Percentiles rank a stretch among this genome's conserved stretches.
These are phyloP conservation scores for Oryza longistaminata DNA, from an alignment of 176 grass and related monocot species.

Conservation along the genomic window DNA sequence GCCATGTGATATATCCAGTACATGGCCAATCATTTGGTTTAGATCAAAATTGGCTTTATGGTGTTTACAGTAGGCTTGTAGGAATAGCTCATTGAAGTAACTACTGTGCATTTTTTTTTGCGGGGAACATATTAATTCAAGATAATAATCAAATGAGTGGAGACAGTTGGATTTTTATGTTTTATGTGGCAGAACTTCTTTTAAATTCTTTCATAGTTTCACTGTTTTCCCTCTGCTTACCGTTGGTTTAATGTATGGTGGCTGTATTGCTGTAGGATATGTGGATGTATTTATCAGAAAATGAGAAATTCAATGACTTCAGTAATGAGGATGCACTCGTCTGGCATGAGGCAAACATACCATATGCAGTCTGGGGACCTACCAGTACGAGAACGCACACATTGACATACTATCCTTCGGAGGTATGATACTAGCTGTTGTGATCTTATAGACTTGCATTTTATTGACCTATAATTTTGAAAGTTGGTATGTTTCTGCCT, in stretches of 20 bases:
- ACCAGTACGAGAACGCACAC: slow-evolving; percentile 65
- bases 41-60: not conserved
- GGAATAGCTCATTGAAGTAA: not conserved
- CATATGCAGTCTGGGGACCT: slow-evolving; percentile 89
- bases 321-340: slow-evolving; percentile 80
- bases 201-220: not conserved
- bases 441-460: not conserved
- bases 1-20: not conserved
- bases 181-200: not conserved
- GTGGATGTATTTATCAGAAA: slow-evolving; percentile 97
- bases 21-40: not conserved
- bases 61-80: slow-evolving; percentile 9
- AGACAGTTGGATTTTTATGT: not conserved
- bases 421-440: slow-evolving; percentile 53
- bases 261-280: slow-evolving; percentile 73
- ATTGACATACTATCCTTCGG: slow-evolving; percentile 83
- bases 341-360: slow-evolving; percentile 98
- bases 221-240: not conserved
- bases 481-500: slow-evolving; percentile 1
- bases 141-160: not conserved
- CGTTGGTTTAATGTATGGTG: not conserved
- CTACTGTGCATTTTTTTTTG: not conserved
- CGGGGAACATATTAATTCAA: not conserved
- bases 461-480: slow-evolving; percentile 2
- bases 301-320: slow-evolving; percentile 90